Conservation (phyloP, 1,139 yeast species). For the Taiozyma sp. region DNA sequence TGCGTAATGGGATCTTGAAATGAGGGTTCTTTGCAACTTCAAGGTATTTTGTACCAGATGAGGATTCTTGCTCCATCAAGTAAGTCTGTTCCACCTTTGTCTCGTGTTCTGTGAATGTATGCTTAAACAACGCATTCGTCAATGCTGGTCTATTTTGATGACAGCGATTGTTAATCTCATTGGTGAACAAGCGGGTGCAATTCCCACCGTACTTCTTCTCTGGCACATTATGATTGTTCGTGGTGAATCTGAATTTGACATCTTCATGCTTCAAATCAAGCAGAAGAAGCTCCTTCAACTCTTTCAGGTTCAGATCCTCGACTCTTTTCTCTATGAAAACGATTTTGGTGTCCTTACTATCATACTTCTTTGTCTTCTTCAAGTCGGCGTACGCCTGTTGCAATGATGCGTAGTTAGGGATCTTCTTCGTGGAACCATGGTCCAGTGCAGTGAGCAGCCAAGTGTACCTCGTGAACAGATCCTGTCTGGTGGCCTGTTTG, state of each 20-base stretch:
- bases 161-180: slow-evolving; percentile 14
- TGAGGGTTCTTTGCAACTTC: slow-evolving; percentile 1
- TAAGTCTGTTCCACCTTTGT: background rate
- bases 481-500: background rate
- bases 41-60: slow-evolving; percentile 1
- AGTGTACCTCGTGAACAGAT: background rate
- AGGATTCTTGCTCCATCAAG: background rate
- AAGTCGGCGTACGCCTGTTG: background rate
- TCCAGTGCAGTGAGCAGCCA: background rate
- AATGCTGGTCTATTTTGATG: slow-evolving; percentile 13
- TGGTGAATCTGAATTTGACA: slow-evolving; percentile 14
- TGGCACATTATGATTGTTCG: slow-evolving; percentile 4
- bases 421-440: background rate
- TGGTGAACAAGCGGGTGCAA: slow-evolving; percentile 15
- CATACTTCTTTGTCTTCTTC: background rate
- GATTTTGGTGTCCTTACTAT: background rate
- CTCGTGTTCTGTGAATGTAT: slow-evolving; percentile 2
- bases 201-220: slow-evolving; percentile 6
- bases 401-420: background rate
- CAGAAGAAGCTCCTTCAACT: slow-evolving; percentile 9
- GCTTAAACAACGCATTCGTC: background rate
- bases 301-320: slow-evolving; percentile 12
- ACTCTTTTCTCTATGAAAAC: slow-evolving; percentile 14
- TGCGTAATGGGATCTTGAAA: slow-evolving; percentile 6
- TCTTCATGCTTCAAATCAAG: slow-evolving; percentile 5